Percentiles rank a stretch among this genome's conserved stretches.
phyloP scores from a whole-genome alignment of 2,329 filamentous ascomycete genomes.

The Arthrobotrys entomopaga region DNA sequence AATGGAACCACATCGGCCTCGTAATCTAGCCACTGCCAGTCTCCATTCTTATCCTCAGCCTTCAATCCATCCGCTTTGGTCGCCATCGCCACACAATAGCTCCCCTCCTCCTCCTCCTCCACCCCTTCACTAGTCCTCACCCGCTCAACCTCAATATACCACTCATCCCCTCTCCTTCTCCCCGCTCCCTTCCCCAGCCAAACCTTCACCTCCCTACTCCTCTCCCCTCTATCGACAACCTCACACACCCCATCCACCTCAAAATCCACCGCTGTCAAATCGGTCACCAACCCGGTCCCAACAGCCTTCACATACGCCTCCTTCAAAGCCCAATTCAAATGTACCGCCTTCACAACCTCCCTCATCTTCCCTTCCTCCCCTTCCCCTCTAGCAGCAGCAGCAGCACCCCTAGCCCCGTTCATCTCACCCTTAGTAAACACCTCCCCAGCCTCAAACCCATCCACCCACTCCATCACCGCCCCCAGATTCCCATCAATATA shows the following conservation, averaged over 20 bases:
- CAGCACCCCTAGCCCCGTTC: conserved; percentile 25
- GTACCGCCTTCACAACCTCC: conserved; percentile 55
- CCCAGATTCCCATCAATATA: conserved; percentile 53
- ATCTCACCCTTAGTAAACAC: conserved; percentile 57
- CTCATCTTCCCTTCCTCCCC: not conserved
- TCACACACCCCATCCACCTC: conserved; percentile 48
- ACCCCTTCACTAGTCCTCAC: too few relatives aligned
- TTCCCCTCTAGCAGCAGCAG: conserved; percentile 7
- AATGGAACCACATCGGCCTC: conserved; percentile 44
- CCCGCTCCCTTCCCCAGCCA: conserved; percentile 38
- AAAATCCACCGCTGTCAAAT: conserved; percentile 58
- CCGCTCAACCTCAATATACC: conserved; percentile 56
- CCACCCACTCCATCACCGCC: conserved; percentile 55
- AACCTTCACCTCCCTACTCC: conserved; percentile 49
- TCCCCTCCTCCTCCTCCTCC: conserved; percentile 55
- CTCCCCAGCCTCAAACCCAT: conserved; percentile 28
- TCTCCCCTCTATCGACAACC: conserved; percentile 22
- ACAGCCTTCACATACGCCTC: conserved; percentile 59
- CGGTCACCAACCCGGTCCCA: conserved; percentile 57
- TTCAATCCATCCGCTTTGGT: conserved; percentile 43
- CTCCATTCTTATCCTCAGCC: conserved; percentile 49
- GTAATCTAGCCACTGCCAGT: conserved; percentile 57
- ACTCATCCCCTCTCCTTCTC: conserved; percentile 29
- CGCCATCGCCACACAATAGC: conserved; percentile 38
- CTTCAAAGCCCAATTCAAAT: conserved; percentile 58